A percentile compares a stretch with the other conserved stretches of the same genome.
Evolutionary conservation across 2,329 filamentous ascomycete species (phyloP).

Genomic region (Peltaster fructicola): DNA sequence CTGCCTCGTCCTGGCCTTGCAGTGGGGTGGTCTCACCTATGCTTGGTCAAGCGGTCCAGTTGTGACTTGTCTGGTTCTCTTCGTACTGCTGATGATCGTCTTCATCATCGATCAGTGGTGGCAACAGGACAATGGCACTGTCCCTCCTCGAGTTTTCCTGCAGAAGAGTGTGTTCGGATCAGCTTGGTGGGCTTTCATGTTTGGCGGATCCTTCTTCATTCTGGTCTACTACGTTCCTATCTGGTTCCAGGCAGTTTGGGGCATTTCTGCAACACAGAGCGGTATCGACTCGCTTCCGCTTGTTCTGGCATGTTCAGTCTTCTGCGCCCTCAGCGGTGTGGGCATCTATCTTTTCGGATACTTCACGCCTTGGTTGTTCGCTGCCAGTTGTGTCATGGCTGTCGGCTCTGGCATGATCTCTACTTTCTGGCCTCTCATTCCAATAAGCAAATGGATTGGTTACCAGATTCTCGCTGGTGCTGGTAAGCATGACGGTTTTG

Average conservation of each 20-base stretch:
- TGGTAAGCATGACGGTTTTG: too few species aligned
- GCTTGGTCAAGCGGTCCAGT: slow-evolving; percentile 13
- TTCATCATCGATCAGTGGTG: slow-evolving; percentile 17
- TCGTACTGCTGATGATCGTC: slow-evolving; percentile 19
- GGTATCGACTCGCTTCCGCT: slow-evolving; percentile 11
- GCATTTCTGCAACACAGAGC: slow-evolving; percentile 8
- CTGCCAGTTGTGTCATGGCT: slow-evolving; percentile 6
- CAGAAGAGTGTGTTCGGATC: not conserved
- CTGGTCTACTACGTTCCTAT: slow-evolving; percentile 23
- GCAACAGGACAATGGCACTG: slow-evolving; percentile 21
- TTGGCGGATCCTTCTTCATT: slow-evolving; percentile 3
- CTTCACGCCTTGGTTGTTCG: not conserved
- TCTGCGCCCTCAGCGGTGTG: slow-evolving; percentile 1
- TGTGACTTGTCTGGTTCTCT: slow-evolving; percentile 15
- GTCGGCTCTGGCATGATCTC: slow-evolving; percentile 12
- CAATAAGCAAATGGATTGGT: slow-evolving; percentile 32
- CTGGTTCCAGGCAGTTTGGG: slow-evolving; percentile 23
- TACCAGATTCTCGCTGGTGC: slow-evolving; percentile 35
- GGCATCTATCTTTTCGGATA: slow-evolving; percentile 1
- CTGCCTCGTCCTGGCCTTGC: slow-evolving; percentile 27
- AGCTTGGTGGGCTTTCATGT: slow-evolving; percentile 3
- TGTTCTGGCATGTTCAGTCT: slow-evolving; percentile 6
- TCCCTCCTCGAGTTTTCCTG: slow-evolving; percentile 28
- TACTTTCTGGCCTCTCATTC: slow-evolving; percentile 22
- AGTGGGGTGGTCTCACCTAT: slow-evolving; percentile 29